These are phyloP conservation scores for Trypanosoma platydactyli DNA, from an alignment of 208 protist genomes.

Conservation along the genomic window DNA sequence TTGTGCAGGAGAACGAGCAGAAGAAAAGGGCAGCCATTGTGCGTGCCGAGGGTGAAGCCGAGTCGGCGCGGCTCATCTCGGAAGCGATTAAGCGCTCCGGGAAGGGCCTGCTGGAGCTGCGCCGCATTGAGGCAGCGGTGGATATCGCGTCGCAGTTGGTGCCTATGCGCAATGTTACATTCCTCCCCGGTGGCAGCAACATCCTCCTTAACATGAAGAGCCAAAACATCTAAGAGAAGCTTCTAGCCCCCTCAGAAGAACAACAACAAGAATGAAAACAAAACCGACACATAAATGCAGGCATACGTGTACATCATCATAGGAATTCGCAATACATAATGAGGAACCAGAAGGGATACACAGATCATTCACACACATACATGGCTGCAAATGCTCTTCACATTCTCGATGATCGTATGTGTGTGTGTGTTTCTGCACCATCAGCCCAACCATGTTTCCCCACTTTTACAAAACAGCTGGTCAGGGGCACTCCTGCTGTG, in stretches of 20 bases:
- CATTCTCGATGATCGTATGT: not conserved
- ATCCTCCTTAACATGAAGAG: constrained; percentile 71
- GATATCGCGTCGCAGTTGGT: constrained; percentile 93
- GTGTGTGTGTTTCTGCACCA: not conserved
- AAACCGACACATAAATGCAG: not conserved
- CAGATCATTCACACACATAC: not conserved
- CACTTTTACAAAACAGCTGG: too few relatives aligned
- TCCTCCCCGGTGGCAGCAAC: constrained; percentile 66
- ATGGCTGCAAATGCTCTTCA: not conserved
- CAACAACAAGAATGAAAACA: not conserved
- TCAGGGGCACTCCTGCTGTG: too few relatives aligned
- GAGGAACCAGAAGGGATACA: not conserved
- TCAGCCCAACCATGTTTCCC: too few relatives aligned
- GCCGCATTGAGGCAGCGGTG: constrained; percentile 95
- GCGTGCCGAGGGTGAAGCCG: constrained; percentile 93
- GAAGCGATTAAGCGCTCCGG: constrained; percentile 83
- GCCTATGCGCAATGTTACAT: constrained; percentile 79
- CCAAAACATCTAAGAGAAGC: not conserved
- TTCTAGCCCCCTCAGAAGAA: not conserved
- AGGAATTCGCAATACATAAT: not conserved
- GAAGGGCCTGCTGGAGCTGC: constrained; percentile 91
- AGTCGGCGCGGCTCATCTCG: constrained; percentile 92
- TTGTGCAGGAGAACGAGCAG: constrained; percentile 96
- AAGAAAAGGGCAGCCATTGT: constrained; percentile 93
- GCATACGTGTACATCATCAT: not conserved